Evolutionary conservation across 2,329 filamentous ascomycete species (phyloP), one percentile per base, ranked within the genome.

Genomic region (Colletotrichum gloeosporioides): DNA sequence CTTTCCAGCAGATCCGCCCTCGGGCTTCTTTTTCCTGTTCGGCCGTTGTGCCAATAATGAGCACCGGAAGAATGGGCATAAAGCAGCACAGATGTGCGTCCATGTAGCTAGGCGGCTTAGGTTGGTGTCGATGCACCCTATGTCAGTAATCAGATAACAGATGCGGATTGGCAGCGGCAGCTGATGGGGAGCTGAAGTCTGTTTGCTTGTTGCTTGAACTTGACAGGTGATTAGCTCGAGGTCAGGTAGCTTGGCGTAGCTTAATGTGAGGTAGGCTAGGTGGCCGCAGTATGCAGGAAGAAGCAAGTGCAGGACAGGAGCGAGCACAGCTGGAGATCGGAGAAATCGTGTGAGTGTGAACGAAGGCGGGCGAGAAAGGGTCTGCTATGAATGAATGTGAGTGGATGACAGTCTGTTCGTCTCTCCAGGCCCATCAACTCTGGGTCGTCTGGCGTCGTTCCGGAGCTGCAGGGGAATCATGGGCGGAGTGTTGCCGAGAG

Each of bases 1-100:
- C 69, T 77, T 76, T 71, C 73, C 72, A 78, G 79, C 65, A 71
- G 78, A 80, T 80, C 78, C 73, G 78, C 74, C 49, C 77, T 77
- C 78, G 78, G 73, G 78, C 62, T 77, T 69, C 69, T 31, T 55
- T 29, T 55, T 29, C 25, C 53, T 39, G 39, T 62, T 29, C 55
- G 53, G 61, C 36, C 61, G 55, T 66, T 59, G 70, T 66, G 65
- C 74, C 74, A 76, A 74, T 66, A 57, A 67, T 71, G 57, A 62
- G 29, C 27, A 65, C 65, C 36, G 64, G 57, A 73, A 55, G 64
- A 44, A 61, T 59, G 69, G 74, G 74, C 74, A 76, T 76, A 59
- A 76, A 61, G 27, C 61, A 69, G 70, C 71, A 76, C 70, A 36
- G 74, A 69, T 69, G 65, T 69, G 65, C n/a, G 49, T 34, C 22